Evolutionary conservation across 139 green algal species (phyloP).

Genomic region (Mesotaenium endlicherianum): DNA sequence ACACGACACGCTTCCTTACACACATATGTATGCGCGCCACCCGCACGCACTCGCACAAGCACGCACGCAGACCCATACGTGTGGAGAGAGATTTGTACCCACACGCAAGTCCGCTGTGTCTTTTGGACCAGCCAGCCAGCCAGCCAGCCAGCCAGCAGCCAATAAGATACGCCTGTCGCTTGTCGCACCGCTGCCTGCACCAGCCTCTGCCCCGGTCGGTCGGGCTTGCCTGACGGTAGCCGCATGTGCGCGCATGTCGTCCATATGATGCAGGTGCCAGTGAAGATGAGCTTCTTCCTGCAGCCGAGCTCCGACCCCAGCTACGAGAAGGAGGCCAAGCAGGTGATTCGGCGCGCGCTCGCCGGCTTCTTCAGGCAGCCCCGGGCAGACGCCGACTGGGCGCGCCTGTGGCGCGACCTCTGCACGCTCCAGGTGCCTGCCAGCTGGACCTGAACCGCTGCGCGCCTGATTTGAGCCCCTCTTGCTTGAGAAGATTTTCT

Average conservation of each 20-base stretch:
- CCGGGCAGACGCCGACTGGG: constrained; percentile 26
- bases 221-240: background rate
- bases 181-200: background rate
- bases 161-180: background rate
- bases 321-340: too few species aligned
- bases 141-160: too few species aligned
- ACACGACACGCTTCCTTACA: too few species aligned
- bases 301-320: background rate
- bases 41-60: too few species aligned
- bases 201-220: background rate
- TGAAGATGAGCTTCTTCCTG: constrained; percentile 17
- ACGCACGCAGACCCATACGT: too few species aligned
- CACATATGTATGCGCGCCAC: too few species aligned
- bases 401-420: constrained; percentile 12
- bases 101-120: too few species aligned
- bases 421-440: constrained; percentile 25
- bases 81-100: too few species aligned
- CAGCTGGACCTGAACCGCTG: too few species aligned
- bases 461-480: too few species aligned
- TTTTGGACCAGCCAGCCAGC: too few species aligned
- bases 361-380: constrained; percentile 3
- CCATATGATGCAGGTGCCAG: constrained; percentile 8
- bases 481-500: too few species aligned
- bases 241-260: background rate
- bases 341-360: constrained; percentile 18